phyloP scores from a whole-genome alignment of 768 basidiomycete genomes.

The Clavaria fumosa region DNA sequence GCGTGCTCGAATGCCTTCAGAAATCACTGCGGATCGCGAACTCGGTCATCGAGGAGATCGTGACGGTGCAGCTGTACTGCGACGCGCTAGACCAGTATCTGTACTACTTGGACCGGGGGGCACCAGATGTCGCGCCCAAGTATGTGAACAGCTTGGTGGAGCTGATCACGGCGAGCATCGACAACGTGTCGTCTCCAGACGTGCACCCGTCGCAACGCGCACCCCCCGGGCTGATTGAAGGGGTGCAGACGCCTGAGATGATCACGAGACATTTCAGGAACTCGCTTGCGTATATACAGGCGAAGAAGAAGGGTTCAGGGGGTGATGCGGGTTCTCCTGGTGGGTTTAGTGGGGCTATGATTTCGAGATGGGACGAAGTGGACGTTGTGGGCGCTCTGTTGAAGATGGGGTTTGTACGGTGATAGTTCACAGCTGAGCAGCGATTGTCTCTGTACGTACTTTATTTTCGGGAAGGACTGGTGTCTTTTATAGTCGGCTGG shows the following conservation, averaged over 20 bases:
- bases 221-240: constrained; percentile 81
- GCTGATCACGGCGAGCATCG: constrained; percentile 87
- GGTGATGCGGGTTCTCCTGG: constrained; percentile 16
- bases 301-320: constrained; percentile 42
- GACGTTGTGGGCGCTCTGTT: constrained; percentile 77
- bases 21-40: constrained; percentile 94
- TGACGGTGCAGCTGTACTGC: constrained; percentile 90
- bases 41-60: constrained; percentile 91
- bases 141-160: constrained; percentile 95
- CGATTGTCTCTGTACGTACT: no score
- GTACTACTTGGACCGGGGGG: constrained; percentile 89
- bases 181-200: constrained; percentile 76
- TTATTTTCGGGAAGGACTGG: no score
- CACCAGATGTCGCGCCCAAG: constrained; percentile 88
- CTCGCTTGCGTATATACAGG: constrained; percentile 69
- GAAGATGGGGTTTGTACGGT: constrained; percentile 74
- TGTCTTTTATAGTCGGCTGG: no score
- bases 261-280: constrained; percentile 89
- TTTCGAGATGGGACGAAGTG: constrained; percentile 69
- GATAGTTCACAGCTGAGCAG: no score
- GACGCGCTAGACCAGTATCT: constrained; percentile 93
- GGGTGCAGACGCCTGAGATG: constrained; percentile 86
- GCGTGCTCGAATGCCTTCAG: constrained; percentile 93
- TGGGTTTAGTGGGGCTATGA: constrained; percentile 17
- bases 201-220: constrained; percentile 81